These are phyloP conservation scores for Tolypocladium endophyticum DNA, from an alignment of 2,329 filamentous ascomycete genomes.

Conservation along the genomic window DNA sequence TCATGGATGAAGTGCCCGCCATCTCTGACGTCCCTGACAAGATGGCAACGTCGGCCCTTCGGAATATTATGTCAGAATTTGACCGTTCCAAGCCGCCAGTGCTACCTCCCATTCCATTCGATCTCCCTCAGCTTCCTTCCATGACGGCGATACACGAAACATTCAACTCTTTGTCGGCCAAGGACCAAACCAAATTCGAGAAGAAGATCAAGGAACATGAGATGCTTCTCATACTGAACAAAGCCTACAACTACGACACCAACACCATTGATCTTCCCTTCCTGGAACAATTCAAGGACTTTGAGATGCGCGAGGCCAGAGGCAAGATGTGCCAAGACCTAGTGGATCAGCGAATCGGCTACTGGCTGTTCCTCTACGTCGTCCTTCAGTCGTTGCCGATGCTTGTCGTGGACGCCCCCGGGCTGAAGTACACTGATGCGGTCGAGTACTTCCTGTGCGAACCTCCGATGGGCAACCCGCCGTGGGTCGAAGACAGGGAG, in stretches of 20 bases:
- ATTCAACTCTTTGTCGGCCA: slow-evolving; percentile 53
- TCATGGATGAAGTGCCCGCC: slow-evolving; percentile 54
- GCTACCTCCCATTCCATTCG: slow-evolving; percentile 82
- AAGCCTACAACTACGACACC: slow-evolving; percentile 70
- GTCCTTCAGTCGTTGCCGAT: slow-evolving; percentile 69
- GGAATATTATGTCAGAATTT: slow-evolving; percentile 75
- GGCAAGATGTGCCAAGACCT: slow-evolving; percentile 57
- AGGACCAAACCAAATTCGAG: slow-evolving; percentile 64
- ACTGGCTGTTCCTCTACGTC: slow-evolving; percentile 75
- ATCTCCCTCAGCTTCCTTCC: slow-evolving; percentile 67
- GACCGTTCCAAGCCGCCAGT: slow-evolving; percentile 85
- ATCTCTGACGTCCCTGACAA: slow-evolving; percentile 47
- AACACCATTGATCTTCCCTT: slow-evolving; percentile 49
- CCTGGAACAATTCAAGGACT: slow-evolving; percentile 57
- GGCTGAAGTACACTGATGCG: slow-evolving; percentile 55
- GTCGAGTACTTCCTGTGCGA: slow-evolving; percentile 79
- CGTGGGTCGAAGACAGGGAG: slow-evolving; percentile 59
- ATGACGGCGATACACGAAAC: slow-evolving; percentile 56
- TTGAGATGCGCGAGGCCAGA: slow-evolving; percentile 58
- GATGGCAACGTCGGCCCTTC: slow-evolving; percentile 57
- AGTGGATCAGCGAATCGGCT: slow-evolving; percentile 59
- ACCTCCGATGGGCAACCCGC: slow-evolving; percentile 59
- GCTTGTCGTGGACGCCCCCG: slow-evolving; percentile 66
- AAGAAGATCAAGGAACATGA: slow-evolving; percentile 71
- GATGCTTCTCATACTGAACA: slow-evolving; percentile 63